Percentiles rank a stretch among this genome's conserved stretches.
Evolutionary conservation across 106 monocot genomes (phyloP).

Genomic region (Narthecium ossifragum): DNA sequence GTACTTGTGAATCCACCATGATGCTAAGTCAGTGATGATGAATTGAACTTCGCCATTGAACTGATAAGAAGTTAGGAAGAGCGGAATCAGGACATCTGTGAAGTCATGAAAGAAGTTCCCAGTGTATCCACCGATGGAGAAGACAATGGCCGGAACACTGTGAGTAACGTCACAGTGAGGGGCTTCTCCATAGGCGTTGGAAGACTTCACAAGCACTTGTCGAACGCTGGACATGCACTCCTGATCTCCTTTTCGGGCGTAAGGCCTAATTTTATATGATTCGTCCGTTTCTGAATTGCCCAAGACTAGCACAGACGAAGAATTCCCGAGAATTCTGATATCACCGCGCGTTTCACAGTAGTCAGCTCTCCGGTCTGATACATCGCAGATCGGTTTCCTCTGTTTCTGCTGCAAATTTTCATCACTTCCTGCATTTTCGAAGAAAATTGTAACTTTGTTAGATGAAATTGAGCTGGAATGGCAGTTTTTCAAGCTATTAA

Average conservation of each 20-base stretch:
- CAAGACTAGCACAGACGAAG: too few species aligned
- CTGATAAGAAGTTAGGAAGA: slow-evolving; percentile 28
- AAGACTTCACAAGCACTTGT: slow-evolving; percentile 11
- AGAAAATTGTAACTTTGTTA: too few species aligned
- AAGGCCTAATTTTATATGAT: slow-evolving; percentile 51
- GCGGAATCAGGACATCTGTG: slow-evolving; percentile 42
- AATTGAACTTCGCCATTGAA: slow-evolving; percentile 41
- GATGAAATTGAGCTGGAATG: too few species aligned
- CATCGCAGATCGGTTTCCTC: too few species aligned
- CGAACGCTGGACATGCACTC: slow-evolving; percentile 19
- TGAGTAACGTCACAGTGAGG: slow-evolving; percentile 5
- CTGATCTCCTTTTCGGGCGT: slow-evolving; percentile 52
- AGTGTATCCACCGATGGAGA: slow-evolving; percentile 23
- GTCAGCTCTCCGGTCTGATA: too few species aligned
- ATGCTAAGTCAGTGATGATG: slow-evolving; percentile 21
- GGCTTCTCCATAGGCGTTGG: not conserved
- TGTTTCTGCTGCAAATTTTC: too few species aligned
- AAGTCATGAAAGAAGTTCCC: slow-evolving; percentile 54
- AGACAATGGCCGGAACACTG: slow-evolving; percentile 21
- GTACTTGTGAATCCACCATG: slow-evolving; percentile 34
- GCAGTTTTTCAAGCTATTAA: too few species aligned
- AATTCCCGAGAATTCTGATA: too few species aligned
- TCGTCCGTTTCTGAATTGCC: too few species aligned
- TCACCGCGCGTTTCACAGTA: too few species aligned
- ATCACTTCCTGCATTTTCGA: too few species aligned